phyloP scores from a whole-genome alignment of 805 yeast species.

The Sungouiella thailandica region DNA sequence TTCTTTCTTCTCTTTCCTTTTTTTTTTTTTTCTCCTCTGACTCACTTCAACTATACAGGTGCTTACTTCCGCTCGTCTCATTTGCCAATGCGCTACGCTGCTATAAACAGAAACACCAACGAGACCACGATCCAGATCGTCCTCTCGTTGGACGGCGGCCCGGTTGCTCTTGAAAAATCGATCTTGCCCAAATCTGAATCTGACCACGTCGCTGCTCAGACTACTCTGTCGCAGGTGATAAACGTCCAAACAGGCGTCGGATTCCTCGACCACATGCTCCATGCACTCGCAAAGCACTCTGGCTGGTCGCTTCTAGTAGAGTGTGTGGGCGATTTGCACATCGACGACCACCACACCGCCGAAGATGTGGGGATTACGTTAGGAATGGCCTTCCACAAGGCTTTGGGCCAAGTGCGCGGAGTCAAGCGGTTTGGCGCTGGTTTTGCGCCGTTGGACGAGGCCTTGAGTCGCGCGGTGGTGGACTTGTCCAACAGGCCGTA shows the following conservation, averaged over 20 bases:
- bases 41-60: too few species aligned
- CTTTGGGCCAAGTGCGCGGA: constrained; percentile 85
- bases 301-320: constrained; percentile 92
- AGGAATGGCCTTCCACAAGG: constrained; percentile 84
- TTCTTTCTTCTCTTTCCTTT: too few species aligned
- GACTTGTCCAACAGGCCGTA: constrained; percentile 91
- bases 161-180: constrained; percentile 56
- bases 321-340: constrained; percentile 90
- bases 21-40: too few species aligned
- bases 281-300: constrained; percentile 92
- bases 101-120: constrained; percentile 71
- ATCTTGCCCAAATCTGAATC: constrained; percentile 37
- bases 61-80: too few species aligned
- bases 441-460: constrained; percentile 95
- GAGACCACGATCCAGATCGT: constrained; percentile 92
- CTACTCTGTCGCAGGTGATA: constrained; percentile 67
- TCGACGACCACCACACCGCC: constrained; percentile 95
- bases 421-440: constrained; percentile 90
- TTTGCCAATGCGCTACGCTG: constrained; percentile 28
- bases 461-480: constrained; percentile 91
- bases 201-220: constrained; percentile 57
- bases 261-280: constrained; percentile 94
- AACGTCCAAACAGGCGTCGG: constrained; percentile 89
- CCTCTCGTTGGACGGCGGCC: constrained; percentile 80
- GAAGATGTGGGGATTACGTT: constrained; percentile 94